Evolutionary conservation across 257 asterid genomes (phyloP).

Genomic region (Solanum chaucha): DNA sequence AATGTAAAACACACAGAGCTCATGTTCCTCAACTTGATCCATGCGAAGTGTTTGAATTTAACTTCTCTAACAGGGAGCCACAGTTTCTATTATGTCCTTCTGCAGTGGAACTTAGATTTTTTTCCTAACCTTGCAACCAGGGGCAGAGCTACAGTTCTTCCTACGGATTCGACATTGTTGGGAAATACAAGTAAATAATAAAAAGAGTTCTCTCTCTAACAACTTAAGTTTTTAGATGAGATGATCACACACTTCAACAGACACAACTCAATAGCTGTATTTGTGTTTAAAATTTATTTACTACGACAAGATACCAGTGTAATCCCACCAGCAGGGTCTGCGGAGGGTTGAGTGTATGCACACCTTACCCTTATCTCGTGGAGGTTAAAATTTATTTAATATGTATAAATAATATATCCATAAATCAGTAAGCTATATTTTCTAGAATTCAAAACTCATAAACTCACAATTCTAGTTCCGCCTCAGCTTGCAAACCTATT

Average conservation of each 20-base stretch:
- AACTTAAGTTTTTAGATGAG: not conserved
- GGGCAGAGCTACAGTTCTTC: not conserved
- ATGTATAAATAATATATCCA: not conserved
- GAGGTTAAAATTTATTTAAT: not conserved
- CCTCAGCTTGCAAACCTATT: not conserved
- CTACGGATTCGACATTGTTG: not conserved
- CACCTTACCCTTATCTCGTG: not conserved
- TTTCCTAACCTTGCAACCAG: conserved; percentile 8
- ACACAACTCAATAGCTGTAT: not conserved
- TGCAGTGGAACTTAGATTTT: conserved; percentile 14
- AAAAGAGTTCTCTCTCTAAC: not conserved
- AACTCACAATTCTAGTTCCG: not conserved
- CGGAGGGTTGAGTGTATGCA: not conserved
- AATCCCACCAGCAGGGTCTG: not conserved
- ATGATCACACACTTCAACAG: not conserved
- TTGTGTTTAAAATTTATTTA: not conserved
- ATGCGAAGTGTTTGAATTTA: conserved; percentile 28
- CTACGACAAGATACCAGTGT: not conserved
- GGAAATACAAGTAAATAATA: not conserved
- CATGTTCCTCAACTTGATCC: conserved; percentile 25
- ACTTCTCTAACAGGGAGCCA: conserved; percentile 13
- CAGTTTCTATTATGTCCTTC: conserved; percentile 31
- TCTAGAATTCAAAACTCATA: not conserved
- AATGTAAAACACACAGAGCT: conserved; percentile 16
- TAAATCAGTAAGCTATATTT: not conserved